Evolutionary conservation across 2,329 filamentous ascomycete species (phyloP).

Genomic region (Fusarium beomiforme): DNA sequence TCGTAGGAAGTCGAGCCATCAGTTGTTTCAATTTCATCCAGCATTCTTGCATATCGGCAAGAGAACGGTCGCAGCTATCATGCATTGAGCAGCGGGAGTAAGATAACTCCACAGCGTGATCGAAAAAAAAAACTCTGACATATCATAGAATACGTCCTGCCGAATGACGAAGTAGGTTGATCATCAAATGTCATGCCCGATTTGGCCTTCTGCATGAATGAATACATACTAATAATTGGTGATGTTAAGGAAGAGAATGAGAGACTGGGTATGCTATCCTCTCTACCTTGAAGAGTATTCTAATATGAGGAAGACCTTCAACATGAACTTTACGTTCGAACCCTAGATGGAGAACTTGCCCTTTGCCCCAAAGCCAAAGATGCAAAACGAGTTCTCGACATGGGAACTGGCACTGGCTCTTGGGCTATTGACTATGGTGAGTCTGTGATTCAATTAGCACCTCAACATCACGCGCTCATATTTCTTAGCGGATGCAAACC

Average conservation of each 20-base stretch:
- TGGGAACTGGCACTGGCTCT: not conserved
- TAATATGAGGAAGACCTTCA: not conserved
- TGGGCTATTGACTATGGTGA: not conserved
- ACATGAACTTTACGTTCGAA: not conserved
- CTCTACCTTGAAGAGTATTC: fast-evolving
- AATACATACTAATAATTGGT: not conserved
- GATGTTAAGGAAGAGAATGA: not conserved
- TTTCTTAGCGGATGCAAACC: not conserved
- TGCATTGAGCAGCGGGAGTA: not conserved
- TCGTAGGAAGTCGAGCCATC: not conserved
- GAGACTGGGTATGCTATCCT: not conserved
- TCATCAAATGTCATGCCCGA: not conserved
- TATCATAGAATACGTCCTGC: not conserved
- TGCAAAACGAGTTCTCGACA: not conserved
- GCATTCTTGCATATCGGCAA: not conserved
- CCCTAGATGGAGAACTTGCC: not conserved
- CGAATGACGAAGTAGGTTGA: not conserved
- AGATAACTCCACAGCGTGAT: too few relatives aligned
- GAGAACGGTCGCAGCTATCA: not conserved
- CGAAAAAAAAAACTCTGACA: not conserved
- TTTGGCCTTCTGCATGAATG: fast-evolving
- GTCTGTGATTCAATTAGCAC: not conserved
- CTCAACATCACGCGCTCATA: not conserved
- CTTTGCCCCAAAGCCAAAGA: not conserved
- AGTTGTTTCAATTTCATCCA: not conserved